Base-by-base conservation (phyloP, 2,329 filamentous ascomycete genomes). In the Aspergillus terreus region DNA sequence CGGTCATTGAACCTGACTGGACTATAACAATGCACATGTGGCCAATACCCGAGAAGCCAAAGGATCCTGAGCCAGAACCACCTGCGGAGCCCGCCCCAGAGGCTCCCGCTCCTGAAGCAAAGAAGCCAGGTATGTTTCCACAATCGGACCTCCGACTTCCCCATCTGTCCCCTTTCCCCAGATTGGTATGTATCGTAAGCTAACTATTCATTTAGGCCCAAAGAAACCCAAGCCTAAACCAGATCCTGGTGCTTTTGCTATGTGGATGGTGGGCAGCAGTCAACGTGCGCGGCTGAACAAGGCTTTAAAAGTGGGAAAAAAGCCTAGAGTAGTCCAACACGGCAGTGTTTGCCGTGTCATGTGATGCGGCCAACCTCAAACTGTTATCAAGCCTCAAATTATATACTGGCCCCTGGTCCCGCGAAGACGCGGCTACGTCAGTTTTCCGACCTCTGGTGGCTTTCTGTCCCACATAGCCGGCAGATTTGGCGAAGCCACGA, bases 1-100 rank as follows among this genome's bases (percentile, higher is more conserved):
- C 85, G 60, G 86, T 90, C 42, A 77, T 94, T 47, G 81, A 92
- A 68, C 89, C 89, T 2, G 88, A 92, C 66, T 88, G 84, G 85
- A 74, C 79, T 41, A 79, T 87, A 55, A 84, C 81, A 2, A 86
- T 87, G 84, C 82, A 82, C 62, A 81, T 84, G 78, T 84, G 82
- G 82, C 82, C 82, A 9, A 77, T 83, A 60, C 79, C 80, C 11
- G 80, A 82, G 55, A 72, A 72, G 45, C 71, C 72, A n/a, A 71
- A 72, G 47, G 64, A 63, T 15, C 68, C 73, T 17, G 71, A 74
- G 17, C 70, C 70, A 40, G 60, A 63, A 17, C 62, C 64, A 6
- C 51, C 65, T 17, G 36, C 50, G 17, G 60, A 59, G 6, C 32
- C 51, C 51, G 47, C 53, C 17, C 50, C 58, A 27, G 56, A 57